Evolutionary conservation across 2,329 filamentous ascomycete genomes (phyloP), one percentile per base, ranked within the genome.

Genomic region (Trichoderma guizhouense): DNA sequence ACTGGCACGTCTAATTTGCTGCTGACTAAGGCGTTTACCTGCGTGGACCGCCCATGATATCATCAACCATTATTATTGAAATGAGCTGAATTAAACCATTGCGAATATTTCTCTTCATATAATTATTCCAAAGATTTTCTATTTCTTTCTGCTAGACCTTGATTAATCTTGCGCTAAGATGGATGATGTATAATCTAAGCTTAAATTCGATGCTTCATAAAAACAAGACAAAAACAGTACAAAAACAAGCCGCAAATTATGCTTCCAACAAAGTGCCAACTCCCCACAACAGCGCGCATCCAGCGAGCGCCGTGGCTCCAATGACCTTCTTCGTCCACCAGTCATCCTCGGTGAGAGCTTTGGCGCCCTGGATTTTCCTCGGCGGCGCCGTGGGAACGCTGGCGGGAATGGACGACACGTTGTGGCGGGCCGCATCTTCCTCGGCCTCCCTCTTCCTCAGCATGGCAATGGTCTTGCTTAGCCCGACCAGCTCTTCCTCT

Each of bases 401-500:
- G 12, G 77, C 78, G 12, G 79, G 75, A 26, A 74, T 73, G 24
- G 78, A 79, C 5, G 78, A 76, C 11, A 71, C 73, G 28, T 77
- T 79, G 39, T 74, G 75, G 47, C 72, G 73, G 15, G 74, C 81
- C 0, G 78, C 79, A 32, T 84, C 82, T 66, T 84, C 80, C 74
- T 85, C 84, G 3, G 84, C 84, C 5, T 86, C 86, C 73, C 83
- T 82, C 74, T 82, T 79, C 78, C 83, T 86, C 77, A 88, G 81
- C 73, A 85, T 82, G 3, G 87, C 85, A 76, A 92, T 91, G 47
- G 87, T 90, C 82, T 85, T 87, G 78, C 93, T 92, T 62, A 98
- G 86, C n/a, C 91, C 89, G 39, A 92, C 83, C 73, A 98, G 82
- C 77, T 98, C 94, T 76, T 95, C 91, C 64, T 91, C 90, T 60